These are phyloP conservation scores for Backusella psychrophila DNA, from an alignment of 192 early-diverging fungal genomes.

Conservation along the genomic window DNA sequence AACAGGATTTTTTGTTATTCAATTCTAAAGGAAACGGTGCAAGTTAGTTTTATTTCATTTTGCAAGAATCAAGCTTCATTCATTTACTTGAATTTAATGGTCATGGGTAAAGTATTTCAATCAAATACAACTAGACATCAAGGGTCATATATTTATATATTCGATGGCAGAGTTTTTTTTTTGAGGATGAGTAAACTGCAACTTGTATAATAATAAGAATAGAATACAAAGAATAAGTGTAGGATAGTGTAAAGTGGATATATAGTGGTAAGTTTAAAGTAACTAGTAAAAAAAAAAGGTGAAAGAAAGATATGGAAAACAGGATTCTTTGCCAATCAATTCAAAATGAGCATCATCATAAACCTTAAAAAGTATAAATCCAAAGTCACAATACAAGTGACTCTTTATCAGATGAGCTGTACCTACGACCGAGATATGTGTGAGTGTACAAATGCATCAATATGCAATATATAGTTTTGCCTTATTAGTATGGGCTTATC, in stretches of 20 bases:
- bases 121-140: conserved; percentile 1
- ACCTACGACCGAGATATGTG: neutral
- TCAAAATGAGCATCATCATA: neutral
- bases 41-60: neutral
- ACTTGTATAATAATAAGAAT: neutral
- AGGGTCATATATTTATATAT: neutral
- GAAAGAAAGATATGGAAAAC: neutral
- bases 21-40: neutral
- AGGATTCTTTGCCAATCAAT: neutral
- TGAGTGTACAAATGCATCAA: no score
- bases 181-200: neutral
- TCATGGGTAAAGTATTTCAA: neutral
- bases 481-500: neutral
- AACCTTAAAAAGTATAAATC: neutral
- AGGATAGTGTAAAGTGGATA: neutral
- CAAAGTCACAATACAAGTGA: neutral
- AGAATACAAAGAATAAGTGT: neutral
- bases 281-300: neutral
- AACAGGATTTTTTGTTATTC: neutral
- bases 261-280: neutral
- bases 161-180: neutral
- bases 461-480: neutral
- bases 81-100: conserved; percentile 1
- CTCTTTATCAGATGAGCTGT: neutral
- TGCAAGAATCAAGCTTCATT: neutral